Base-by-base conservation (phyloP, 2,329 filamentous ascomycete genomes). In the Corynespora cassiicola region DNA sequence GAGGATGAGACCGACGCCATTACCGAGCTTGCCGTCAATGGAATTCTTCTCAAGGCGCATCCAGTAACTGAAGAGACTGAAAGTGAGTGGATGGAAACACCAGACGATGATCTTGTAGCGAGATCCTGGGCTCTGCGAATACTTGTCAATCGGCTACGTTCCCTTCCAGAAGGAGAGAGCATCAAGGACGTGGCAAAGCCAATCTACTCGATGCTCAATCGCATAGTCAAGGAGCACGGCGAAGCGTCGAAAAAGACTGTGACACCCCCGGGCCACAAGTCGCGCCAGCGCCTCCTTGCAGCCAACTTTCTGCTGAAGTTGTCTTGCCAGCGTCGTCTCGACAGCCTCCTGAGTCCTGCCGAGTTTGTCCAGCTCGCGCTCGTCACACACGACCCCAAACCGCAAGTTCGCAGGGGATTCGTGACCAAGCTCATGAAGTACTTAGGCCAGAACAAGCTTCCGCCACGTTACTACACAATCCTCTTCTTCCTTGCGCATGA, bases 401-500 rank as follows among this genome's bases (percentile, higher is more conserved):
- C 81, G 2, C 79, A 86, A 49, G 90, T 97, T 18, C 86, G 94
- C 21, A 80, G 79, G 30, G 81, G 80, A 2, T 97, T 99, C 57
- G 78, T 94, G 36, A 83, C 85, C 57, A 90, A 91, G 55, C 75
- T 99, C 25, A 94, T 95, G 70, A 96, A 95, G 70, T 92, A 95
- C 58, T 80, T 97, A 4, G 87, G 87, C 7, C 81, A 86, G 36
- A 80, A 80, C 38, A 83, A 79, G 52, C 77, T 95, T 2, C 78
- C 82, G 1, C 74, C 79, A 9, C 84, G 92, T 7, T 99, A 95
- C 76, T 94, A 95, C 66, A 87, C 89, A 0, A 85, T 96, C 25
- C 78, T 95, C 5, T 97, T 96, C 72, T 74, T 97, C 27, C 86
- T 90, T 20, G 92, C 94, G 1, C 96, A 94, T 63, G 94, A 99